Evolutionary conservation across 208 protist genomes (phyloP).

Genomic region (Leishmania major): DNA sequence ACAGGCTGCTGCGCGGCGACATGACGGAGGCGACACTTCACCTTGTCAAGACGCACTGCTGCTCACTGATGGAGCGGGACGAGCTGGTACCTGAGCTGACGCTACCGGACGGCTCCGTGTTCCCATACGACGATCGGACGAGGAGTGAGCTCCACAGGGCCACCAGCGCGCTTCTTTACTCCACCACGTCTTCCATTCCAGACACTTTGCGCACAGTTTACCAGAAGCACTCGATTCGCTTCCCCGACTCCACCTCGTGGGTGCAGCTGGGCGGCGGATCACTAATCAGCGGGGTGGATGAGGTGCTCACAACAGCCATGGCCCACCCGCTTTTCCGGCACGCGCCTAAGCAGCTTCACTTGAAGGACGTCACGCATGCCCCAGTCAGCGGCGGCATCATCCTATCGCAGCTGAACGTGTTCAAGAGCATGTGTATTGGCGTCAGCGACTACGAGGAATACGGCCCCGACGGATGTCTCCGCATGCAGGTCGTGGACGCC

Average conservation of each 20-base stretch:
- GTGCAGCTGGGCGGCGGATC: constrained; percentile 41
- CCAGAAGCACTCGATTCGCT: constrained; percentile 33
- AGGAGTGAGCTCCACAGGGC: constrained; percentile 20
- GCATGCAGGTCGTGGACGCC: constrained; percentile 56
- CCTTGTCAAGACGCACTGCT: constrained; percentile 26
- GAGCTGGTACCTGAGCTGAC: constrained; percentile 30
- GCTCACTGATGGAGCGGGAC: constrained; percentile 16
- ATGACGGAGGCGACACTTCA: constrained; percentile 18
- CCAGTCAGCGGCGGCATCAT: constrained; percentile 69
- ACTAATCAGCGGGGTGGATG: constrained; percentile 19
- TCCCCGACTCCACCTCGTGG: constrained; percentile 39
- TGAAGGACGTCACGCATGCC: constrained; percentile 43
- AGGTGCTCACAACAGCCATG: constrained; percentile 33
- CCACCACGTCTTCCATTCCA: constrained; percentile 29
- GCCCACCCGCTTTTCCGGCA: constrained; percentile 23
- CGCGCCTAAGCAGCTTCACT: constrained; percentile 26
- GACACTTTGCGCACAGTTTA: constrained; percentile 30
- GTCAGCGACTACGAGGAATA: constrained; percentile 72
- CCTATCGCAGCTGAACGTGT: constrained; percentile 71
- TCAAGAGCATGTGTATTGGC: constrained; percentile 77
- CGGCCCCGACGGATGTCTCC: constrained; percentile 69
- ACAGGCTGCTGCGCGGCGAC: constrained; percentile 15
- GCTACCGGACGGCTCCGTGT: constrained; percentile 52
- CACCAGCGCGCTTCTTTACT: constrained; percentile 32
- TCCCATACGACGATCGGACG: neutral